These are phyloP conservation scores for Cenchrus fungigraminus DNA, from an alignment of 176 grass and related monocot species.

Conservation along the genomic window DNA sequence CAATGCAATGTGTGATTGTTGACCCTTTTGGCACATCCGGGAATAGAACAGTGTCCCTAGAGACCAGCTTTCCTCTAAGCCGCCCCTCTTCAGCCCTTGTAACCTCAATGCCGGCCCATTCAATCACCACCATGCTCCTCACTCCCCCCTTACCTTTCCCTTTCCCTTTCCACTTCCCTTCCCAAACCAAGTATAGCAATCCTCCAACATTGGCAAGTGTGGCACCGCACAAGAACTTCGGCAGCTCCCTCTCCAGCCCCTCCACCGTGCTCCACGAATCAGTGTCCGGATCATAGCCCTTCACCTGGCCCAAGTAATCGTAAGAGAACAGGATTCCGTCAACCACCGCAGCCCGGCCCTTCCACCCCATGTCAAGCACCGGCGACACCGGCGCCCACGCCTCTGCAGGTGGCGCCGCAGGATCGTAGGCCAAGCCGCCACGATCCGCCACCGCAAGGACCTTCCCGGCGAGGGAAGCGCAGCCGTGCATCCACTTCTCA, in stretches of 20 bases:
- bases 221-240: constrained; percentile 71
- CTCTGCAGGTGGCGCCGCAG: constrained; percentile 36
- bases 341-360: constrained; percentile 74
- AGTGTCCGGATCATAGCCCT: constrained; percentile 63
- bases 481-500: constrained; percentile 98
- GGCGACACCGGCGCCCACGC: constrained; percentile 72
- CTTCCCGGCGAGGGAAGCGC: constrained; percentile 63
- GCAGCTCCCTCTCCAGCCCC: constrained; percentile 70
- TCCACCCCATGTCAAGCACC: constrained; percentile 84
- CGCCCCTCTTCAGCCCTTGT: constrained; percentile 33
- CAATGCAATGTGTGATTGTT: constrained; percentile 66
- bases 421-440: constrained; percentile 75
- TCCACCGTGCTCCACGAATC: constrained; percentile 74
- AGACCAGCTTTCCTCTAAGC: constrained; percentile 68
- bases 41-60: constrained; percentile 61
- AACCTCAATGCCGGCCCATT: constrained; percentile 83
- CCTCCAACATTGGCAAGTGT: constrained; percentile 71
- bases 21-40: constrained; percentile 52
- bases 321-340: constrained; percentile 82
- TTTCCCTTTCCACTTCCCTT: constrained; percentile 60
- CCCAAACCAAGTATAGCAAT: constrained; percentile 83
- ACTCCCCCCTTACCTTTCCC: constrained; percentile 40
- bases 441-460: constrained; percentile 86
- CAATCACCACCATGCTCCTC: constrained; percentile 60
- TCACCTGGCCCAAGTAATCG: constrained; percentile 85